Evolutionary conservation across 192 early-diverging fungal species (phyloP), one percentile per base, ranked within the genome.

Genomic region (Entomortierella parvispora): DNA sequence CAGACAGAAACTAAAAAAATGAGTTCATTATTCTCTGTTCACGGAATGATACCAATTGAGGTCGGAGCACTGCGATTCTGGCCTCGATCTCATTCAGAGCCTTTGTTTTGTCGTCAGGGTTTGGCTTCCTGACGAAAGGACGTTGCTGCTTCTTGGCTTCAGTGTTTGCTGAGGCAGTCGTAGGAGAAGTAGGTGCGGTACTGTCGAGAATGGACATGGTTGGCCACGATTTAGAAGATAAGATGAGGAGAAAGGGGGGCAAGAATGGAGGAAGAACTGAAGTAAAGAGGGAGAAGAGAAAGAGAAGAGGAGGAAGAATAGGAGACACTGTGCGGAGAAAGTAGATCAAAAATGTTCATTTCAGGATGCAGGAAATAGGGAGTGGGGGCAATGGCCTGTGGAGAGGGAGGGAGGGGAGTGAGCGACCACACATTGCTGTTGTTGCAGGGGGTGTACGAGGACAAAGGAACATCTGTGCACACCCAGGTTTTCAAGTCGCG

Each of bases 41-140:
- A n/a, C n/a, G n/a, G n/a, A n/a, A n/a, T n/a, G n/a, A n/a, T 63
- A 65, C 51, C 62, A 65, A 40, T 3, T 51, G 62, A 29, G 50
- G 62, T 14, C 42, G 62, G 29, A 65, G 20, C 22, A 42, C 51
- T 2, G 33, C 51, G 9, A 54, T 65, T 2, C 26, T 23, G 4
- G 33, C 62, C n/a, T 65, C 62, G 28, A 55, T 65, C 23, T 65
- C 42, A 7, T 32, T 32, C 20, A 65, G 14, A 20, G 50, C 40
- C 22, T 32, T 54, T 2, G 45, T 31, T 42, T 65, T 55, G 29
- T 65, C 62, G 0, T 46, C 62, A n/a, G 31, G 42, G 42, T 20
- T 54, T 23, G 62, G 51, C 17, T 65, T 65, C 10, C 29, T 65
- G 17, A 54, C 28, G 40, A 22, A 15, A 22, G 34, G 17, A n/a